phyloP scores from a whole-genome alignment of 73 alveolate species.

The Tetrahymena malaccensis region DNA sequence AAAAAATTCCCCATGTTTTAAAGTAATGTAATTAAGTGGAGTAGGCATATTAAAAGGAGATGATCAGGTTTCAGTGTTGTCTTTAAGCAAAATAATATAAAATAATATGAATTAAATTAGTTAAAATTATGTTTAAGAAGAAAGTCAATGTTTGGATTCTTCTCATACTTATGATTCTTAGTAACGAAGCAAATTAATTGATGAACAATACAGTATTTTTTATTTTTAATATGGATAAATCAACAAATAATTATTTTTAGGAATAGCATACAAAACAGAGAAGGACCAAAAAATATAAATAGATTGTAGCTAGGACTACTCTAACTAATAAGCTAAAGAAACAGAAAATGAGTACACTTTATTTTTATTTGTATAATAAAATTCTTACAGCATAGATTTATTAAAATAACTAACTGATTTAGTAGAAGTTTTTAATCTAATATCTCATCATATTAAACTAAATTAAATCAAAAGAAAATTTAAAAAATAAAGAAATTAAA shows the following conservation, averaged over 20 bases:
- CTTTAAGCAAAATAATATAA: neutral
- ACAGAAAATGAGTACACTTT: neutral
- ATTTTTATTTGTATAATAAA: too few relatives aligned
- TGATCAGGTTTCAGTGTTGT: neutral
- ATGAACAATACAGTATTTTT: neutral
- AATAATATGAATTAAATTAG: neutral
- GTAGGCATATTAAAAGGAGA: neutral
- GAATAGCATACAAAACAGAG: neutral
- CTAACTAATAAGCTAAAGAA: neutral
- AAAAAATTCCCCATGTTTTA: neutral
- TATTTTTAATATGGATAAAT: too few relatives aligned
- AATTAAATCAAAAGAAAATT: too few relatives aligned
- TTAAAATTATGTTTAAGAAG: too few relatives aligned
- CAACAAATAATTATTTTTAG: neutral
- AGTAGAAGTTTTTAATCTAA: too few relatives aligned
- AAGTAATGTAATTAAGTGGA: neutral
- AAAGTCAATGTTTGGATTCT: neutral
- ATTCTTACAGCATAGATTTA: too few relatives aligned
- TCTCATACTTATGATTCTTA: neutral
- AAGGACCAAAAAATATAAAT: neutral
- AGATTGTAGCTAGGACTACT: neutral
- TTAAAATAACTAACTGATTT: too few relatives aligned
- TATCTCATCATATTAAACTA: too few relatives aligned
- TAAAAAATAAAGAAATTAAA: too few relatives aligned
- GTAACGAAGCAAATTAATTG: neutral